Base-by-base conservation (phyloP, 1,139 yeast genomes). In the Sugiyamaella novakii region DNA sequence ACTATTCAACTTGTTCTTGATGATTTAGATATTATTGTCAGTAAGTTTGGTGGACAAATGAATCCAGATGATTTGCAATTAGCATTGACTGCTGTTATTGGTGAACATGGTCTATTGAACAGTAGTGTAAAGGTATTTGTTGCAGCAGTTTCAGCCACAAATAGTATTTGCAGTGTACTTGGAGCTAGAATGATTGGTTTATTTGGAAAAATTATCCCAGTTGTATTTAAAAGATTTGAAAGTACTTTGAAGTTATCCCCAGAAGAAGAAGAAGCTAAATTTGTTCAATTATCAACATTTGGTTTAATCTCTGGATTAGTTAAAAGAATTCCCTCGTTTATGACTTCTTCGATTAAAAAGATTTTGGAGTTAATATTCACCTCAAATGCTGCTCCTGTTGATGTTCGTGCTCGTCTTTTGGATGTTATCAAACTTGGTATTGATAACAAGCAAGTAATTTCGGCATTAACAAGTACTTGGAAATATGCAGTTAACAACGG, bases 101-200 rank as follows among this genome's bases (percentile, higher is more conserved):
- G 81, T 5, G 72, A 72, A 1, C 67, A 75, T 49, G 85, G 87
- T 19, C 69, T 84, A 38, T 70, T 77, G 56, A 76, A 73, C 52
- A 67, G 67, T 3, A 72, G 74, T 43, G 66, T 67, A 30, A 94
- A 86, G 59, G 71, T 86, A n/a, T 74, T 83, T 35, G 79, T 92
- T 41, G 79, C 96, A 1, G 79, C 96, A 1, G 74, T 89, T 51
- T 80, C 84, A 60, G 83, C 85, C 51, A 78, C 87, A 54, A 81
- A 87, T 47, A 81, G 83, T 54, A 71, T 87, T 50, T 78, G 87
- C 47, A 80, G 82, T 49, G 77, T 81, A 14, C 69, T 91, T 45
- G 98, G 98, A 41, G 92, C 95, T 22, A 86, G 88, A 62, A 77
- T 84, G 52, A 84, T 92, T 66, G 94, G 96, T 5, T 80, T 77